Conservation (phyloP, 1,139 yeast species). For the Blastobotrys persicus region DNA sequence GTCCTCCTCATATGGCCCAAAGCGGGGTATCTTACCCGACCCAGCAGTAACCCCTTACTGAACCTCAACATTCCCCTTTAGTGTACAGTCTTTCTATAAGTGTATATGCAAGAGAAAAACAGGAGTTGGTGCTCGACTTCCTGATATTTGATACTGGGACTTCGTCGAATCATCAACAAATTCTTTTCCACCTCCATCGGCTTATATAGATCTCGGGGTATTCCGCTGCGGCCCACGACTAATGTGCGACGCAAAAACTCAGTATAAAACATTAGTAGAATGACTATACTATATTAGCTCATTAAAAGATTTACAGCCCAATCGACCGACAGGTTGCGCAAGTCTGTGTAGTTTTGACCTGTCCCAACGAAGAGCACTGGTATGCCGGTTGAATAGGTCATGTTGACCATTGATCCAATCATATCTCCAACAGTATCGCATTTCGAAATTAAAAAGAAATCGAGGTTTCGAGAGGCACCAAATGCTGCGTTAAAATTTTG, state of each 20-base stretch:
- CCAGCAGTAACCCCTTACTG: not conserved
- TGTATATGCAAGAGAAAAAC: no score
- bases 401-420: constrained; percentile 94
- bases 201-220: no score
- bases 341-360: constrained; percentile 95
- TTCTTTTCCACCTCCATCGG: no score
- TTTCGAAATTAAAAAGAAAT: constrained; percentile 89
- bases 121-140: no score
- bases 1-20: not conserved
- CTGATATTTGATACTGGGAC: no score
- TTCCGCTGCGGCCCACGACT: not conserved
- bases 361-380: constrained; percentile 95
- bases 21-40: not conserved
- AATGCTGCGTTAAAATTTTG: constrained; percentile 89
- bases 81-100: not conserved
- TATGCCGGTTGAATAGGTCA: constrained; percentile 95
- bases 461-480: constrained; percentile 77
- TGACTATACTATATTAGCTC: constrained; percentile 38
- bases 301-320: constrained; percentile 88
- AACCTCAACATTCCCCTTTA: not conserved
- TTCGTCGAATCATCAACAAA: no score
- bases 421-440: constrained; percentile 97
- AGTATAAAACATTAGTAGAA: not conserved
- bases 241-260: not conserved
- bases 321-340: constrained; percentile 86